Percentiles rank a stretch among this genome's conserved stretches.
Evolutionary conservation across 2,329 filamentous ascomycete species (phyloP).

Genomic region (Nigrospora sphaerica): DNA sequence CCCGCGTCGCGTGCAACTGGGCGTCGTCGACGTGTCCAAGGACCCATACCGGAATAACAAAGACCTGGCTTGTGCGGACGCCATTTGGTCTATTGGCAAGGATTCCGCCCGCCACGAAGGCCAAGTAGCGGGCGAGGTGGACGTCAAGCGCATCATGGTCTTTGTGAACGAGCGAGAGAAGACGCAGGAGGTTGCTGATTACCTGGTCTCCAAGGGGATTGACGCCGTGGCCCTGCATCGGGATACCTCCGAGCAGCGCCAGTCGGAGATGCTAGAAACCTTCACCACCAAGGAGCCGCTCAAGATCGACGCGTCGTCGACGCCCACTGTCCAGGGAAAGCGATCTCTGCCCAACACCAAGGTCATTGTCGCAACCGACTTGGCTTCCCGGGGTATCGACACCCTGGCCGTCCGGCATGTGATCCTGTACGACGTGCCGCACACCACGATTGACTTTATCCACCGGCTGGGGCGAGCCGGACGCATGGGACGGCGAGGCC

Average conservation of each 20-base stretch:
- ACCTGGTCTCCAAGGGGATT: slow-evolving; percentile 77
- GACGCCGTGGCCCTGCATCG: slow-evolving; percentile 79
- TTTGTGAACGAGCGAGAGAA: slow-evolving; percentile 96
- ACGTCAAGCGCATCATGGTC: slow-evolving; percentile 80
- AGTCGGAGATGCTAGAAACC: slow-evolving; percentile 66
- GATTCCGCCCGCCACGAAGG: slow-evolving; percentile 56
- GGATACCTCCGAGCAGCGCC: slow-evolving; percentile 71
- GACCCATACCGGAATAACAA: slow-evolving; percentile 95
- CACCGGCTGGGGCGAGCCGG: slow-evolving; percentile 89
- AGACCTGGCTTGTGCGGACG: slow-evolving; percentile 85
- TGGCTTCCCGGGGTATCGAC: slow-evolving; percentile 89
- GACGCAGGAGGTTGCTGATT: slow-evolving; percentile 72
- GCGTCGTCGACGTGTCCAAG: slow-evolving; percentile 83
- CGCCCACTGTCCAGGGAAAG: slow-evolving; percentile 14
- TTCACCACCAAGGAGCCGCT: slow-evolving; percentile 55
- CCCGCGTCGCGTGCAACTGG: slow-evolving; percentile 86
- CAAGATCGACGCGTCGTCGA: slow-evolving; percentile 9
- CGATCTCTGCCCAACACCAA: slow-evolving; percentile 68
- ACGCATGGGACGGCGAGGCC: slow-evolving; percentile 82
- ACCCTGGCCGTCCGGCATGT: slow-evolving; percentile 87
- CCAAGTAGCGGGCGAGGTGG: slow-evolving; percentile 45
- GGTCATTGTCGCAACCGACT: slow-evolving; percentile 88
- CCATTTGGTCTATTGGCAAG: slow-evolving; percentile 88
- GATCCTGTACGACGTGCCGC: slow-evolving; percentile 93
- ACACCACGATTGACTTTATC: slow-evolving; percentile 96